phyloP scores from a whole-genome alignment of 2,329 filamentous ascomycete genomes.

The Curvularia verruculosa region DNA sequence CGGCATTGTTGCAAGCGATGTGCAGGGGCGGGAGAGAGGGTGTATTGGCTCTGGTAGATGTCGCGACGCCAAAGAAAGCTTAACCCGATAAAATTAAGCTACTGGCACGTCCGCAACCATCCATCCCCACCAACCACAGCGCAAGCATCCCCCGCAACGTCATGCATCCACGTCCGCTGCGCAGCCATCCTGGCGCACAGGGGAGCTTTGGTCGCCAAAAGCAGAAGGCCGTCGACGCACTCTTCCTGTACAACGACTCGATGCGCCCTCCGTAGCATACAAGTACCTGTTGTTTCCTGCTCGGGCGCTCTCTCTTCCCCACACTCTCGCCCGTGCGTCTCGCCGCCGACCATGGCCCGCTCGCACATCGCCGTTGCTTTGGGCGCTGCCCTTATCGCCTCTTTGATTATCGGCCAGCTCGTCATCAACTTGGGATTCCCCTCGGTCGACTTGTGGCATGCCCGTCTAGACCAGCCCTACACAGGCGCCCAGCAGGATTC shows the following conservation, averaged over 20 bases:
- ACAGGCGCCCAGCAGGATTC: slow-evolving; percentile 32
- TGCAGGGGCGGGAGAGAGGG: slow-evolving; percentile 24
- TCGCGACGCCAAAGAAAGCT: slow-evolving; percentile 16
- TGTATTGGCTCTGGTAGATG: slow-evolving; percentile 11
- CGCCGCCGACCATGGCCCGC: slow-evolving; percentile 46
- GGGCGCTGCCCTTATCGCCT: slow-evolving; percentile 42
- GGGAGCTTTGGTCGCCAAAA: slow-evolving; percentile 2
- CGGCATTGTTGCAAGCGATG: slow-evolving; percentile 60
- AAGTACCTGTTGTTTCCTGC: slow-evolving; percentile 3
- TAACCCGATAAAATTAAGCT: slow-evolving; percentile 20
- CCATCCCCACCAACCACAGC: slow-evolving; percentile 19
- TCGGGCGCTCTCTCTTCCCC: neutral
- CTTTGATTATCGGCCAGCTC: slow-evolving; percentile 46
- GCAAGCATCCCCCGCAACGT: slow-evolving; percentile 19
- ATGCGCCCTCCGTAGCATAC: slow-evolving; percentile 9
- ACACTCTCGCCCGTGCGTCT: slow-evolving; percentile 25
- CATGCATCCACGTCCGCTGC: slow-evolving; percentile 6
- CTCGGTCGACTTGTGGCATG: slow-evolving; percentile 47
- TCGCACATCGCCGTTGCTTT: slow-evolving; percentile 48
- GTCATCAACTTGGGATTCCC: slow-evolving; percentile 45
- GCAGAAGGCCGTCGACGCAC: neutral
- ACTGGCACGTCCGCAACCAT: slow-evolving; percentile 7
- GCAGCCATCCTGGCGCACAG: neutral
- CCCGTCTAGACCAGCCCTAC: slow-evolving; percentile 31
- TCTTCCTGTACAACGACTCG: neutral